Percentiles rank a stretch among this genome's conserved stretches.
These are phyloP conservation scores for Ceratocystis variospora DNA, from an alignment of 2,329 filamentous ascomycete species.

Conservation along the genomic window DNA sequence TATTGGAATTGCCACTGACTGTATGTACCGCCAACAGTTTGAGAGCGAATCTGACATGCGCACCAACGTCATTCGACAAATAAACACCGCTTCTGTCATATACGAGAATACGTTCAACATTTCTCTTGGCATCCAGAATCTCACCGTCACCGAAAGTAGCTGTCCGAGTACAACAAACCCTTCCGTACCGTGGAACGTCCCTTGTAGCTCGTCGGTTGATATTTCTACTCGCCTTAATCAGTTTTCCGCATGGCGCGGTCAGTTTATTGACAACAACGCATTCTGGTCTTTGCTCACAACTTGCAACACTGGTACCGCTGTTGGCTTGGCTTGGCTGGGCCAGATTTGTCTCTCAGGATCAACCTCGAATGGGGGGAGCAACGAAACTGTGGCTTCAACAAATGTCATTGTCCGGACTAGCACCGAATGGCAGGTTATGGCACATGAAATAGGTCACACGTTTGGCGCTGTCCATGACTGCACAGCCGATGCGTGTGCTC, in stretches of 20 bases:
- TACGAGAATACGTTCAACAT: slow-evolving; percentile 94
- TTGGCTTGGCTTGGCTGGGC: slow-evolving; percentile 86
- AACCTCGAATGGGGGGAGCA: slow-evolving; percentile 37
- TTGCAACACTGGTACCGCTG: slow-evolving; percentile 68
- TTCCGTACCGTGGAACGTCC: slow-evolving; percentile 70
- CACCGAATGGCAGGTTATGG: slow-evolving; percentile 89
- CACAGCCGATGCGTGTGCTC: slow-evolving; percentile 49
- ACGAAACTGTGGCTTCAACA: slow-evolving; percentile 66
- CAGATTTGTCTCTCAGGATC: slow-evolving; percentile 60
- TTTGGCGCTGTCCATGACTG: slow-evolving; percentile 97
- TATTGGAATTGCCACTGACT: slow-evolving; percentile 85
- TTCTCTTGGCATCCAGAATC: slow-evolving; percentile 73
- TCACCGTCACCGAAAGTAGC: slow-evolving; percentile 60
- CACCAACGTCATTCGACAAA: slow-evolving; percentile 63
- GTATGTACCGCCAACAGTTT: slow-evolving; percentile 67
- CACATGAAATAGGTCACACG: slow-evolving; percentile 85
- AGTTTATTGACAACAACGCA: slow-evolving; percentile 63
- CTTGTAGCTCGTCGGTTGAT: slow-evolving; percentile 47
- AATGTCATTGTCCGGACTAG: slow-evolving; percentile 79
- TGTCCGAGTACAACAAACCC: slow-evolving; percentile 58
- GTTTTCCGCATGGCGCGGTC: slow-evolving; percentile 80
- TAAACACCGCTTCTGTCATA: slow-evolving; percentile 74
- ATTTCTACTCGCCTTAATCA: slow-evolving; percentile 71
- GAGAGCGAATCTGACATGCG: slow-evolving; percentile 47
- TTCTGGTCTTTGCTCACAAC: slow-evolving; percentile 85